These are phyloP conservation scores for Copromyces sp. DNA, from an alignment of 495 filamentous ascomycete genomes.

Conservation along the genomic window DNA sequence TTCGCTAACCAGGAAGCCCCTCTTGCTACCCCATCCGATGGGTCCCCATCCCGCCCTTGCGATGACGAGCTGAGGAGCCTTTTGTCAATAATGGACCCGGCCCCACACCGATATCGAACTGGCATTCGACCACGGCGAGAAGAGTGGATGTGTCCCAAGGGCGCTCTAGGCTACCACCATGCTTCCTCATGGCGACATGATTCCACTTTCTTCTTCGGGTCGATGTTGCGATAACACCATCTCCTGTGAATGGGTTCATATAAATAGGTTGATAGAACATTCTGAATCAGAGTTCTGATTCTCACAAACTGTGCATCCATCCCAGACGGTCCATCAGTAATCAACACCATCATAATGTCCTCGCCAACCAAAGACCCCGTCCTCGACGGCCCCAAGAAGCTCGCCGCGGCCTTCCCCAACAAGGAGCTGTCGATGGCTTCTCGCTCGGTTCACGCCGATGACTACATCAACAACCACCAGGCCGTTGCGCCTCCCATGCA, in stretches of 20 bases:
- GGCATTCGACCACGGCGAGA: neutral
- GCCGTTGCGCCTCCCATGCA: conserved; percentile 83
- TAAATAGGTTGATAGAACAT: neutral
- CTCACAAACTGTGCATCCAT: neutral
- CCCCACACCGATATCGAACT: conserved; percentile 10
- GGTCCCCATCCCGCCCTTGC: conserved; percentile 6
- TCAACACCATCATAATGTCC: neutral
- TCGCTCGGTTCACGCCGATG: conserved; percentile 77
- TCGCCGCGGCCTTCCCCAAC: conserved; percentile 15
- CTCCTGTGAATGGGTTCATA: neutral
- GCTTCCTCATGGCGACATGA: neutral
- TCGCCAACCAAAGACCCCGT: neutral
- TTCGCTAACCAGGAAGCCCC: neutral
- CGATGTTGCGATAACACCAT: neutral
- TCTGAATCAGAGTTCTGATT: no score
- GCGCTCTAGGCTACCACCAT: neutral
- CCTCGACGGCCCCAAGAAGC: conserved; percentile 15
- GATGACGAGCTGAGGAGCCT: conserved; percentile 5
- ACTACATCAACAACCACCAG: conserved; percentile 55
- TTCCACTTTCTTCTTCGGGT: neutral
- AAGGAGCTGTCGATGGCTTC: conserved; percentile 47
- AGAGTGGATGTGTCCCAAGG: neutral
- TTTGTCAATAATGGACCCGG: conserved; percentile 5
- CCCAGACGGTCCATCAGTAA: neutral
- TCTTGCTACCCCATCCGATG: neutral